phyloP scores from a whole-genome alignment of 129 eudicot genomes.

The sunflower (Helianthus annuus) region DNA sequence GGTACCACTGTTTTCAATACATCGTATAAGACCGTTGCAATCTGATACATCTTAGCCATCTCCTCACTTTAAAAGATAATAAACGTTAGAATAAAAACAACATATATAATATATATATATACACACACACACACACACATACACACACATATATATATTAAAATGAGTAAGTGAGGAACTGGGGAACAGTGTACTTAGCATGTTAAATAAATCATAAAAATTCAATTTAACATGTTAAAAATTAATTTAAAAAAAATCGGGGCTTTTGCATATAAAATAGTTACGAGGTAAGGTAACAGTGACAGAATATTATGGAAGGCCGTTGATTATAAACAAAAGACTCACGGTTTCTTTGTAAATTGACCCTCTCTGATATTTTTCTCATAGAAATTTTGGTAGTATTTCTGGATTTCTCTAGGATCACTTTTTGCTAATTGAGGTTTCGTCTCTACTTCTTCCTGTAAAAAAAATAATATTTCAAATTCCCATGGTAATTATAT shows the following conservation, averaged over 20 bases:
- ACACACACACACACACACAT: too few species aligned
- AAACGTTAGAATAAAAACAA: conserved; percentile 9
- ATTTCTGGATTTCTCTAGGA: conserved; percentile 85
- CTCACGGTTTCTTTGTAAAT: conserved; percentile 88
- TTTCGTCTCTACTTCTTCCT: conserved; percentile 77
- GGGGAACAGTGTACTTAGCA: too few species aligned
- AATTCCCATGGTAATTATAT: conserved; percentile 1
- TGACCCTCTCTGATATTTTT: conserved; percentile 82
- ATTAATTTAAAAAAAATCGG: too few species aligned
- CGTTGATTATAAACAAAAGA: conserved; percentile 15
- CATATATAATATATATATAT: background rate
- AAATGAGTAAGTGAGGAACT: too few species aligned
- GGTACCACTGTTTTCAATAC: conserved; percentile 87
- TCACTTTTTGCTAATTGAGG: conserved; percentile 57
- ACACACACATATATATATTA: too few species aligned
- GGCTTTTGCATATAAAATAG: conserved; percentile 4
- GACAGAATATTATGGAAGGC: conserved; percentile 7
- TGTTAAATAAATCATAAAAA: too few species aligned
- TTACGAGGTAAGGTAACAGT: background rate
- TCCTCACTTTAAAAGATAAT: conserved; percentile 56
- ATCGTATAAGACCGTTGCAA: conserved; percentile 89
- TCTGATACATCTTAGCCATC: conserved; percentile 90
- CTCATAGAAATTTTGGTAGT: conserved; percentile 70
- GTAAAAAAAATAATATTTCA: conserved; percentile 29
- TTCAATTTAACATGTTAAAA: too few species aligned